Base-by-base conservation (phyloP, 129 eudicot genomes). In the Rutidosis leptorrhynchoides region DNA sequence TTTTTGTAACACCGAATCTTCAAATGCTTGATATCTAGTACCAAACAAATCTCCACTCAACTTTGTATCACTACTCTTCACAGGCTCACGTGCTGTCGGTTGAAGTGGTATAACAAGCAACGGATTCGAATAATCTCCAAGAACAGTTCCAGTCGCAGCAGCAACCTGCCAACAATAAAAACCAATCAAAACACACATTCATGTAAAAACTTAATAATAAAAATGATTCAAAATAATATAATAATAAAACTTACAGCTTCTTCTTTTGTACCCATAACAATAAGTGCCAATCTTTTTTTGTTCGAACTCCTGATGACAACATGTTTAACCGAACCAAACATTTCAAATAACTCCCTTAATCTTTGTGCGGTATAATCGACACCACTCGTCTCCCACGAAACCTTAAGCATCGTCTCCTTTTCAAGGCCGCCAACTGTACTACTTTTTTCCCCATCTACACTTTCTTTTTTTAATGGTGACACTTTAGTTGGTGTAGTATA, bases 41-140 rank as follows among this genome's bases (percentile, higher is more conserved):
- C n/a, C n/a, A n/a, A n/a, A n/a, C n/a, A n/a, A n/a, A n/a, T n/a
- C n/a, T n/a, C n/a, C n/a, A n/a, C n/a, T n/a, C n/a, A n/a, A 72
- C 10, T 60, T 78, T 21, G 28, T 79, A 40, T 84, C 83, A n/a
- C n/a, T n/a, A 52, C 75, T 19, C 32, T 70, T 87, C 21, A 73
- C 75, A 29, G 80, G 81, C 67, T 58, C 79, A 58, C 28, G 73
- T 15, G 81, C 78, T 57, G 74, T 27, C 12, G 87, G 88, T 61
- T 84, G 83, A 40, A 83, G 80, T 15, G 92, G 97, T 72, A 84
- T 15, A 35, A 90, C 85, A 9, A 87, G 48, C 63, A 90, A 66
- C 16, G 92, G 97, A 78, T 90, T 87, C 6, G 92, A 80, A 23
- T 87, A 68, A 79, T 82, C 81, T n/a, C 97, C 95, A 68, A 79